A percentile compares a stretch with the other conserved stretches of the same genome.
phyloP scores from a whole-genome alignment of 2,329 filamentous ascomycete species.

The Waltergamsia citrina region DNA sequence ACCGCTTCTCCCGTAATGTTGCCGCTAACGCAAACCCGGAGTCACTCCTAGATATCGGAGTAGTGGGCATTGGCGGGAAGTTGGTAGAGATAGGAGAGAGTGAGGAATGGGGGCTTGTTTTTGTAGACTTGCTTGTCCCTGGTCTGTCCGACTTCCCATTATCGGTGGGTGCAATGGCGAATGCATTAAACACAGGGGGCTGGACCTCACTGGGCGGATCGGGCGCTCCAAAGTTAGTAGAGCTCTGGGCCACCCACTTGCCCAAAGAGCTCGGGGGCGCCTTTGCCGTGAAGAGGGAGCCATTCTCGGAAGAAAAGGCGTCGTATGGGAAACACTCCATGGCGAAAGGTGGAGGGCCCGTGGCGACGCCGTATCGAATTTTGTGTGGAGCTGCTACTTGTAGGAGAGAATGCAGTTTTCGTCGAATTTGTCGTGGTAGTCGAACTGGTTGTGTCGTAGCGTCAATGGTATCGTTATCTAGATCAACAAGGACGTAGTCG shows the following conservation, averaged over 20 bases:
- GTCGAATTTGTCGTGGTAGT: slow-evolving; percentile 78
- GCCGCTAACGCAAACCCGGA: slow-evolving; percentile 82
- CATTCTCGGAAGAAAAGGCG: slow-evolving; percentile 79
- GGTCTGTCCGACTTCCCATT: slow-evolving; percentile 63
- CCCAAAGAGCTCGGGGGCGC: slow-evolving; percentile 64
- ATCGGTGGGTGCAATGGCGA: slow-evolving; percentile 66
- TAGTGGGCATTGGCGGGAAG: slow-evolving; percentile 68
- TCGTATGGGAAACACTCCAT: slow-evolving; percentile 89
- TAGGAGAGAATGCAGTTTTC: slow-evolving; percentile 80
- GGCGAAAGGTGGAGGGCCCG: slow-evolving; percentile 87
- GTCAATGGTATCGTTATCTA: slow-evolving; percentile 86
- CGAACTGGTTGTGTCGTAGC: slow-evolving; percentile 68
- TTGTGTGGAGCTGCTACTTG: slow-evolving; percentile 88
- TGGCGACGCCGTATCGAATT: slow-evolving; percentile 72
- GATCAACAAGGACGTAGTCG: slow-evolving; percentile 88
- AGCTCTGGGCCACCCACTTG: slow-evolving; percentile 84
- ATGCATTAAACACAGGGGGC: slow-evolving; percentile 81
- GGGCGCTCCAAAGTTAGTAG: slow-evolving; percentile 71
- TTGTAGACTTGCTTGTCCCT: slow-evolving; percentile 58
- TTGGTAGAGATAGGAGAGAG: slow-evolving; percentile 69
- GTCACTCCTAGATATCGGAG: slow-evolving; percentile 79
- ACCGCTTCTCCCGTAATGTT: slow-evolving; percentile 86
- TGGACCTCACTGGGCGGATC: slow-evolving; percentile 40
- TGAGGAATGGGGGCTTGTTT: slow-evolving; percentile 52
- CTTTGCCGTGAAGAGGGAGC: slow-evolving; percentile 65